phyloP scores from a whole-genome alignment of 179 eudicot genomes.

The Silene noctiflora region DNA sequence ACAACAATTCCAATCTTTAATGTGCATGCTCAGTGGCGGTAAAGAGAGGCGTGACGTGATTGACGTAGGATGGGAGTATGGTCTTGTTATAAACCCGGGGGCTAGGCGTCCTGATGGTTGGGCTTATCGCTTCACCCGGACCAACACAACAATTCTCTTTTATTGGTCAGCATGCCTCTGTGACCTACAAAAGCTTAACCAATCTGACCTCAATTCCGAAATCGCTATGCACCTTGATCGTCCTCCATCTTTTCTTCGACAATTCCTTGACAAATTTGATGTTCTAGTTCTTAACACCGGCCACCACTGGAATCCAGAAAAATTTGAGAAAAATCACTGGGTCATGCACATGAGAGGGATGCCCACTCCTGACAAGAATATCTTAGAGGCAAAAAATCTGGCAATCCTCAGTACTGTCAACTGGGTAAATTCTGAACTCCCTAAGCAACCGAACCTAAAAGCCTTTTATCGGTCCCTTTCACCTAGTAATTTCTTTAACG shows the following conservation, averaged over 20 bases:
- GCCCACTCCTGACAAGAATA: conserved; percentile 25
- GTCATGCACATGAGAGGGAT: conserved; percentile 36
- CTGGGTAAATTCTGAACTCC: conserved; percentile 45
- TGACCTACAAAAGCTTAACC: conserved; percentile 52
- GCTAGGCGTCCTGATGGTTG: conserved; percentile 80
- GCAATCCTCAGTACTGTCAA: conserved; percentile 34
- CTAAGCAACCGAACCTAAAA: conserved; percentile 28
- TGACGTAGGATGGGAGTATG: conserved; percentile 58
- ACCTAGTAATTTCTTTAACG: conserved; percentile 48
- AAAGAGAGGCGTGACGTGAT: conserved; percentile 43
- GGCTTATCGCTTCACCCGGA: conserved; percentile 63
- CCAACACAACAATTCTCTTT: conserved; percentile 69
- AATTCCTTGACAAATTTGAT: conserved; percentile 40
- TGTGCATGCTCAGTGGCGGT: conserved; percentile 83
- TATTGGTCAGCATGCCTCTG: conserved; percentile 89
- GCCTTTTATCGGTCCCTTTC: conserved; percentile 44
- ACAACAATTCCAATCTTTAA: conserved; percentile 82
- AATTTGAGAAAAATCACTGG: conserved; percentile 41
- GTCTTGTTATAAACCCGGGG: conserved; percentile 55
- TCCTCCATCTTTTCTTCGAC: conserved; percentile 61
- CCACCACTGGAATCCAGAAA: conserved; percentile 53
- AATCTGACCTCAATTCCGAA: conserved; percentile 35
- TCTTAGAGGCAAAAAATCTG: conserved; percentile 34
- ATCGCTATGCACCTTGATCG: conserved; percentile 78
- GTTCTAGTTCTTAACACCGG: conserved; percentile 55